Evolutionary conservation across 1,139 yeast genomes (phyloP).

Genomic region (Zygosaccharomyces sapae): DNA sequence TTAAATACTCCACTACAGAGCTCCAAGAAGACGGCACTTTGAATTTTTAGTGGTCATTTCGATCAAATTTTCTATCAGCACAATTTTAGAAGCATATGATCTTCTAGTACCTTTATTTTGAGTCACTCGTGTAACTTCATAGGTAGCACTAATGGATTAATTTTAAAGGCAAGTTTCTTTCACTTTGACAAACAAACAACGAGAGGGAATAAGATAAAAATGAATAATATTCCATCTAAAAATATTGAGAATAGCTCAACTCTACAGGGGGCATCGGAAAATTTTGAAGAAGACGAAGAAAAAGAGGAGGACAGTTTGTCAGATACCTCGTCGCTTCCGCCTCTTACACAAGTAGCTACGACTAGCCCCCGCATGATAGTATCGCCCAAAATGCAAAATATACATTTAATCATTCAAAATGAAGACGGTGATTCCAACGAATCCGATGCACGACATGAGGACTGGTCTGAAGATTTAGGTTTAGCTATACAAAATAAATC

Average conservation of each 20-base stretch:
- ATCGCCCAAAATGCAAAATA: constrained; percentile 26
- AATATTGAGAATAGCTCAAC: not conserved
- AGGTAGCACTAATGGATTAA: not conserved
- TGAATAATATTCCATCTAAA: not conserved
- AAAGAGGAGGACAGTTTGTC: not conserved
- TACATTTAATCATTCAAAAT: constrained; percentile 15
- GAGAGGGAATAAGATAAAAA: not conserved
- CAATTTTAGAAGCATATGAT: no score
- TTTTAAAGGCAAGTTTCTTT: not conserved
- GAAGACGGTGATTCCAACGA: not conserved
- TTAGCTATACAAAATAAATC: not conserved
- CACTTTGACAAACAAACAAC: not conserved
- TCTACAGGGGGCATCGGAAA: not conserved
- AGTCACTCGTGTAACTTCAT: not conserved
- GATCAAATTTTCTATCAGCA: no score
- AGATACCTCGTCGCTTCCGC: not conserved
- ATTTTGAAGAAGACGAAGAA: not conserved
- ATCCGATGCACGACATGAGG: not conserved
- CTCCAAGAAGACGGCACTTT: not conserved
- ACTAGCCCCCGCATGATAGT: constrained; percentile 13
- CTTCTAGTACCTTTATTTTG: not conserved
- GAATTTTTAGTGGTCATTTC: no score
- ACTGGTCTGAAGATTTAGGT: not conserved
- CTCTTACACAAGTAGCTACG: not conserved
- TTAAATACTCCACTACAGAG: not conserved